Conservation (phyloP, 2,329 filamentous ascomycete species). For the Talaromyces sp. region DNA sequence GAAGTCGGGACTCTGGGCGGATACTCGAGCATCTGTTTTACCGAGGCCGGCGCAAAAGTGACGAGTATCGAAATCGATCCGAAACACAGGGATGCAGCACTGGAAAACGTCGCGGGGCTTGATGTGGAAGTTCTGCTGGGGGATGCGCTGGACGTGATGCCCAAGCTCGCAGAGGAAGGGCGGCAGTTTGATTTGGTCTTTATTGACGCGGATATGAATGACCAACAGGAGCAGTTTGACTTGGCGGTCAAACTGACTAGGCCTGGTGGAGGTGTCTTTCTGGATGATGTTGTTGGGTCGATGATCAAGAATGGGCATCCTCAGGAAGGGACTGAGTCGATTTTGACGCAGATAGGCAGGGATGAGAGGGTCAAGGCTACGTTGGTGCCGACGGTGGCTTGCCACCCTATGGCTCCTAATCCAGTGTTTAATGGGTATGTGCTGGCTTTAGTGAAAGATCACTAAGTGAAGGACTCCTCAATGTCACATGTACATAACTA, state of each 20-base stretch:
- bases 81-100: conserved; percentile 43
- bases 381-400: conserved; percentile 40
- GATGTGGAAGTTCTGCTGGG: conserved; percentile 44
- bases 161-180: conserved; percentile 38
- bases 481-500: too few species aligned
- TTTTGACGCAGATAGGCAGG: conserved; percentile 31
- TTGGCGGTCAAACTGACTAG: conserved; percentile 23
- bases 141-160: conserved; percentile 39
- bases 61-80: conserved; percentile 49
- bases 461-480: neutral
- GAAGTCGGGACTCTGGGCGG: conserved; percentile 54
- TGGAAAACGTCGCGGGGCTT: conserved; percentile 42
- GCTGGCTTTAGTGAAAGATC: conserved; percentile 30
- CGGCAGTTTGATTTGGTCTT: conserved; percentile 47
- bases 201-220: conserved; percentile 49
- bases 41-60: conserved; percentile 30
- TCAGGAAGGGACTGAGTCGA: conserved; percentile 15
- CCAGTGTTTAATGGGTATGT: conserved; percentile 40
- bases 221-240: conserved; percentile 48
- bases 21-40: conserved; percentile 52
- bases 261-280: conserved; percentile 37
- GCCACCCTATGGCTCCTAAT: conserved; percentile 20
- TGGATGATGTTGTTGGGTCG: conserved; percentile 48
- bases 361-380: conserved; percentile 38
- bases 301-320: neutral